phyloP scores from a whole-genome alignment of 805 yeast genomes.

The Tetrapisispora taiwanensis region DNA sequence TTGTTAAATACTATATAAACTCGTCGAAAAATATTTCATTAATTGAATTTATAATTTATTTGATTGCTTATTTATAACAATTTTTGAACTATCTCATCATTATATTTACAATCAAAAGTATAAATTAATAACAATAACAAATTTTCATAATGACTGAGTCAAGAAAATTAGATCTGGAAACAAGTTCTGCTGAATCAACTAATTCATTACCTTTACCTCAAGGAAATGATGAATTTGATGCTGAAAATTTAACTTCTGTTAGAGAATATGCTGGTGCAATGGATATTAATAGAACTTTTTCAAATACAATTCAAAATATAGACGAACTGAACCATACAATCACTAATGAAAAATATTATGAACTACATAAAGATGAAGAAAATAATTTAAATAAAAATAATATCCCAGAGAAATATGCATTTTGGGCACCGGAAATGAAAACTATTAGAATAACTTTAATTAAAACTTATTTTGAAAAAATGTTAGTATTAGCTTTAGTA shows the following conservation, averaged over 20 bases:
- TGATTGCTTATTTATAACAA: too few relatives aligned
- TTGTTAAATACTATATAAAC: too few relatives aligned
- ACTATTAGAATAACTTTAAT: background rate
- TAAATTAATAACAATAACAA: too few relatives aligned
- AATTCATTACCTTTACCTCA: too few relatives aligned
- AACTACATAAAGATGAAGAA: background rate
- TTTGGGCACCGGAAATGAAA: constrained; percentile 1
- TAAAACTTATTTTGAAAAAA: background rate
- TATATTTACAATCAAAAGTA: too few relatives aligned
- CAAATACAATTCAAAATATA: background rate
- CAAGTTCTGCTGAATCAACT: too few relatives aligned
- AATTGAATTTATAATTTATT: too few relatives aligned
- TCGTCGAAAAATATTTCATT: too few relatives aligned
- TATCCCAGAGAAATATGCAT: background rate
- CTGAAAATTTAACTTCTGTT: background rate
- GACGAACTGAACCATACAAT: background rate
- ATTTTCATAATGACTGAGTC: too few relatives aligned
- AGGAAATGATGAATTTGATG: too few relatives aligned
- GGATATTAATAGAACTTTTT: constrained; percentile 1
- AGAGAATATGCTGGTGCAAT: background rate
- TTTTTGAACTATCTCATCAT: too few relatives aligned
- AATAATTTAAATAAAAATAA: background rate
- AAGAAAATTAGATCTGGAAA: too few relatives aligned
- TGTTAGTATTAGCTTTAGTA: constrained; percentile 13
- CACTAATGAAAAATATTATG: background rate